phyloP scores from a whole-genome alignment of 768 basidiomycete species.

The Hygrophoropsis aurantiaca region DNA sequence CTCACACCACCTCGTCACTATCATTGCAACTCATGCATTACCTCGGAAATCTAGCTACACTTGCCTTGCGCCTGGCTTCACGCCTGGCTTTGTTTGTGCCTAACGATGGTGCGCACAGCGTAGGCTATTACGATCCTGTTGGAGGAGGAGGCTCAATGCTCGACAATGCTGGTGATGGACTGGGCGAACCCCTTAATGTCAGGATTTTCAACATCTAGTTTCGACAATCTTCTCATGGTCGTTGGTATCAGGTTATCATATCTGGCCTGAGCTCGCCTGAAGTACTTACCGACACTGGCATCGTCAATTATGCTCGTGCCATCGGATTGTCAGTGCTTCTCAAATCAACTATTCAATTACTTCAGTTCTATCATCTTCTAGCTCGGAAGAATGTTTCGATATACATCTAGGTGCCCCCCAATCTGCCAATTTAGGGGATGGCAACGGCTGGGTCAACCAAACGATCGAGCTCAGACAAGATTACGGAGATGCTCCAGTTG shows the following conservation, averaged over 20 bases:
- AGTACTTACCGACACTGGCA: slow-evolving; percentile 55
- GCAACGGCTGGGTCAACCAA: slow-evolving; percentile 43
- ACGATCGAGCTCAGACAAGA: slow-evolving; percentile 46
- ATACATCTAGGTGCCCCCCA: slow-evolving; percentile 36
- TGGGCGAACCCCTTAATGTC: slow-evolving; percentile 49
- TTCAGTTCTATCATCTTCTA: slow-evolving; percentile 8
- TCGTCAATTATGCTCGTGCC: slow-evolving; percentile 59
- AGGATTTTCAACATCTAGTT: background rate
- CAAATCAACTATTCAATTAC: background rate
- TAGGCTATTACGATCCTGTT: slow-evolving; percentile 36
- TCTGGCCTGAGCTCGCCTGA: slow-evolving; percentile 59
- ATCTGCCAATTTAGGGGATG: slow-evolving; percentile 49
- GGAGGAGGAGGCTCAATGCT: slow-evolving; percentile 44
- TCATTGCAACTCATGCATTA: too few species aligned
- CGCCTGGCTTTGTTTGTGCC: too few species aligned
- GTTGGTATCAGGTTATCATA: slow-evolving; percentile 51
- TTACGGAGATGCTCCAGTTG: slow-evolving; percentile 31
- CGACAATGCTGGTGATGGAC: slow-evolving; percentile 33
- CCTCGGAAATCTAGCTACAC: too few species aligned
- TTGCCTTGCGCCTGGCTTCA: too few species aligned
- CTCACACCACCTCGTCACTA: too few species aligned
- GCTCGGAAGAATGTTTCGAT: slow-evolving; percentile 38
- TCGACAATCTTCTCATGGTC: background rate
- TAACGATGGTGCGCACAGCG: slow-evolving; percentile 3
- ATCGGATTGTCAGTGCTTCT: slow-evolving; percentile 56